Percentiles rank a stretch among this genome's conserved stretches.
These are phyloP conservation scores for Raphanus raphanistrum DNA, from an alignment of 345 rosid genomes.

Conservation along the genomic window DNA sequence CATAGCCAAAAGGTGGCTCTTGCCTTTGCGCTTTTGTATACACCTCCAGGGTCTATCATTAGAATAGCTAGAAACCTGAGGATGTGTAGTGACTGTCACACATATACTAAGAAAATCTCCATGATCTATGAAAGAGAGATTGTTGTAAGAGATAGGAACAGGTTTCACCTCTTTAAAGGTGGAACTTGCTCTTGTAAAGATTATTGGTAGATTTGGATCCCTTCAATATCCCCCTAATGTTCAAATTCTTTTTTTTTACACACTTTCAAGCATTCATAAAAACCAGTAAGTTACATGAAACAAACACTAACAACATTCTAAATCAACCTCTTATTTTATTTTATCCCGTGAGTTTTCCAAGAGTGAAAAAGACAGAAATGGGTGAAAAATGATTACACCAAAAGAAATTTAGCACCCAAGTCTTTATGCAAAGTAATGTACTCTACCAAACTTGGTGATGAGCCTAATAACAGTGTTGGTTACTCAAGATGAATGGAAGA, in stretches of 20 bases:
- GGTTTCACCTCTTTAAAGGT: conserved; percentile 76
- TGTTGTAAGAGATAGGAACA: conserved; percentile 60
- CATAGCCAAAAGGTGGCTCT: conserved; percentile 78
- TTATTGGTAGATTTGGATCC: conserved; percentile 52
- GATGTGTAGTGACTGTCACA: conserved; percentile 85
- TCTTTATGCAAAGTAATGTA: conserved; percentile 40
- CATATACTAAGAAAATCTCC: conserved; percentile 64
- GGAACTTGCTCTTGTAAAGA: conserved; percentile 80
- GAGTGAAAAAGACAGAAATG: conserved; percentile 29
- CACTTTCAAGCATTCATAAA: neutral
- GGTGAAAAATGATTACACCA: conserved; percentile 36
- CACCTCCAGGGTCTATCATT: conserved; percentile 60
- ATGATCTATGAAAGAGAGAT: conserved; percentile 65
- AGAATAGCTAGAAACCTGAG: conserved; percentile 68
- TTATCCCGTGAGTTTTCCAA: conserved; percentile 23
- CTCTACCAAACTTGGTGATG: conserved; percentile 33
- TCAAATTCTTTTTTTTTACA: no score
- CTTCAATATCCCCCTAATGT: neutral
- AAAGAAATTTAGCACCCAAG: conserved; percentile 42
- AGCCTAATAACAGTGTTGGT: conserved; percentile 34
- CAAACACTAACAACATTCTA: neutral
- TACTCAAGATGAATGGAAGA: conserved; percentile 56
- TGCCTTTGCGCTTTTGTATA: conserved; percentile 59
- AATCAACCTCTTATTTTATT: conserved; percentile 23
- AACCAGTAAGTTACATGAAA: neutral